Percentiles rank a stretch among this genome's conserved stretches.
These are phyloP conservation scores for Saccharomycopsis javanensis DNA, from an alignment of 805 yeast species.

Conservation along the genomic window DNA sequence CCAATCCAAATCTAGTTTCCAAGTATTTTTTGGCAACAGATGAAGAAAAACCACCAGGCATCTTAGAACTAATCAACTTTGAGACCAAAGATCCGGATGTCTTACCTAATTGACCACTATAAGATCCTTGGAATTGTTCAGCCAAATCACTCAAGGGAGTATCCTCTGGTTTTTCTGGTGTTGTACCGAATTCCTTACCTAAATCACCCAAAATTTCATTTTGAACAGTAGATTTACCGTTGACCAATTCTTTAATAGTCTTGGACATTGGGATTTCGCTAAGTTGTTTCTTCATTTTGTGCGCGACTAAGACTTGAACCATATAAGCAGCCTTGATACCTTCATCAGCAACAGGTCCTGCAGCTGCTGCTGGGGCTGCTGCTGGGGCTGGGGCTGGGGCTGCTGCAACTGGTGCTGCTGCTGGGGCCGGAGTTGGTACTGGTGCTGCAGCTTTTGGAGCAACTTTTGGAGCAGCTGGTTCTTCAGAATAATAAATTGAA, in stretches of 20 bases:
- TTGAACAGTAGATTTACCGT: constrained; percentile 98
- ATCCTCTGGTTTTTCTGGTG: constrained; percentile 99
- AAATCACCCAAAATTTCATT: constrained; percentile 97
- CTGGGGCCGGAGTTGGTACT: constrained; percentile 30
- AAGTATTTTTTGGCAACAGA: constrained; percentile 88
- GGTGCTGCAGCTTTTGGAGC: constrained; percentile 31
- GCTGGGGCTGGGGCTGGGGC: constrained; percentile 26
- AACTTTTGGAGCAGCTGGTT: constrained; percentile 42
- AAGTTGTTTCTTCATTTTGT: constrained; percentile 84
- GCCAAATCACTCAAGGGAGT: constrained; percentile 94
- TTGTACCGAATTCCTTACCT: constrained; percentile 95
- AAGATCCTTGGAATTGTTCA: constrained; percentile 87
- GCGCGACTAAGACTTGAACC: constrained; percentile 86
- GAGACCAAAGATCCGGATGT: constrained; percentile 84
- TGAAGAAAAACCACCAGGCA: constrained; percentile 99
- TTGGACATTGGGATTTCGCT: constrained; percentile 80
- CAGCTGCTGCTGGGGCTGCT: constrained; percentile 30
- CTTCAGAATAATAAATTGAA: constrained; percentile 79
- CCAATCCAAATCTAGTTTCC: constrained; percentile 88
- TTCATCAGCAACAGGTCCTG: constrained; percentile 75
- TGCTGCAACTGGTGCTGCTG: constrained; percentile 23
- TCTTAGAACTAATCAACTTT: constrained; percentile 87
- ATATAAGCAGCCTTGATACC: constrained; percentile 80
- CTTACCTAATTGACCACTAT: constrained; percentile 84
- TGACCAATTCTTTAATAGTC: constrained; percentile 93